Evolutionary conservation across 768 basidiomycete species (phyloP).

Genomic region (Leccinum boreale): DNA sequence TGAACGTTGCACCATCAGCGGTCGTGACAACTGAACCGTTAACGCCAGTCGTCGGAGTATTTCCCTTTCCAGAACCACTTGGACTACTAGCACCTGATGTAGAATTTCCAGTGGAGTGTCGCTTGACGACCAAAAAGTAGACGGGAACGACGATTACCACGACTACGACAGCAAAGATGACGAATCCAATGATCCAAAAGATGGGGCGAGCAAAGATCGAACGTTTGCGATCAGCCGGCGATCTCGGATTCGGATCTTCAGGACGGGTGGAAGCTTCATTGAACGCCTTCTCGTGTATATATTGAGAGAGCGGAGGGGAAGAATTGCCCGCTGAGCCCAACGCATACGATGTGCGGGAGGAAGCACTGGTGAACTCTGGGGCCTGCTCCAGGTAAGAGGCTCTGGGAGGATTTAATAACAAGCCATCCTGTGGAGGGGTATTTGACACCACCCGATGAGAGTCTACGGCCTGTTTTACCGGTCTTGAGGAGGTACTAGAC

Average conservation of each 20-base stretch:
- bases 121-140: slow-evolving; percentile 30
- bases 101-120: slow-evolving; percentile 7
- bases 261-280: slow-evolving; percentile 3
- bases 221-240: slow-evolving; percentile 11
- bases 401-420: slow-evolving; percentile 17
- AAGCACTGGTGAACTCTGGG: slow-evolving; percentile 14
- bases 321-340: slow-evolving; percentile 20
- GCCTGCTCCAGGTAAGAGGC: slow-evolving; percentile 26
- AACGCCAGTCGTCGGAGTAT: slow-evolving; percentile 43
- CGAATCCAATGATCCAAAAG: slow-evolving; percentile 29
- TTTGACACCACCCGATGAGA: slow-evolving; percentile 6
- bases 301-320: slow-evolving; percentile 22
- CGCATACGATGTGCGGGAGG: slow-evolving; percentile 22
- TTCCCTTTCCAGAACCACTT: slow-evolving; percentile 9
- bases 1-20: slow-evolving; percentile 69
- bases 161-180: slow-evolving; percentile 29
- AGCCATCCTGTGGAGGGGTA: slow-evolving; percentile 7
- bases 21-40: slow-evolving; percentile 65
- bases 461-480: slow-evolving; percentile 17
- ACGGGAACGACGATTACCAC: slow-evolving; percentile 43
- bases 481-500: slow-evolving; percentile 15
- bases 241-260: neutral
- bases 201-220: slow-evolving; percentile 18
- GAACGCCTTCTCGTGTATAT: slow-evolving; percentile 12
- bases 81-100: neutral